A percentile compares a stretch with the other conserved stretches of the same genome.
These are phyloP conservation scores for Gilbertella persicaria DNA, from an alignment of 371 early-diverging fungal species.

Conservation along the genomic window DNA sequence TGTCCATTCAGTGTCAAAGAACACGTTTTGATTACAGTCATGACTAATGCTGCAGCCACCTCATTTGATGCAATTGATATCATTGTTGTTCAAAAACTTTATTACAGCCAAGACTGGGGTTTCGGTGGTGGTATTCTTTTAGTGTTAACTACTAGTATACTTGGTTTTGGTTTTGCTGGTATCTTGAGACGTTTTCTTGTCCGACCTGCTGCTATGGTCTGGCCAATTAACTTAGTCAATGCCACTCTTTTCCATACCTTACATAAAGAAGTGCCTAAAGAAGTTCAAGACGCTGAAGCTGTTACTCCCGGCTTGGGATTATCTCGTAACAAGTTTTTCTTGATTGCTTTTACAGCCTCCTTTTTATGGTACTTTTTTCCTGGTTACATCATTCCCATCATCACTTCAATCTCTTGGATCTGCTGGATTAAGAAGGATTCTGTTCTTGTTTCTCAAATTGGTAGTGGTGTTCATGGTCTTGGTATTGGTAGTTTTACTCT, in stretches of 20 bases:
- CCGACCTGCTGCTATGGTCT: slow-evolving; percentile 79
- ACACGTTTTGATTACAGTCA: slow-evolving; percentile 65
- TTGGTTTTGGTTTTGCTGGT: slow-evolving; percentile 89
- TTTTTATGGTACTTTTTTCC: slow-evolving; percentile 57
- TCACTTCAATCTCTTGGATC: slow-evolving; percentile 52
- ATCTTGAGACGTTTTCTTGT: slow-evolving; percentile 76
- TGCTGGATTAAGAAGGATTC: slow-evolving; percentile 71
- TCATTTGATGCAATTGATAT: slow-evolving; percentile 74
- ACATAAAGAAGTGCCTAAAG: slow-evolving; percentile 53
- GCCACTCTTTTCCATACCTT: slow-evolving; percentile 77
- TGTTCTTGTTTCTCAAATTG: slow-evolving; percentile 56
- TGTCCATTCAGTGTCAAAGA: slow-evolving; percentile 81
- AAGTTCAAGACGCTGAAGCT: slow-evolving; percentile 35
- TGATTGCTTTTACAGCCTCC: slow-evolving; percentile 53
- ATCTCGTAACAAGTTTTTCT: slow-evolving; percentile 63
- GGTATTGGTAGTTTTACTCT: slow-evolving; percentile 63
- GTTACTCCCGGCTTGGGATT: slow-evolving; percentile 29
- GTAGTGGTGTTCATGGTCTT: slow-evolving; percentile 54
- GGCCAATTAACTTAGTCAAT: slow-evolving; percentile 78
- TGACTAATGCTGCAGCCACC: slow-evolving; percentile 65
- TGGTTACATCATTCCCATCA: slow-evolving; percentile 56
- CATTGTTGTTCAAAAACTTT: slow-evolving; percentile 67
- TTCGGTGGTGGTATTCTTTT: slow-evolving; percentile 64
- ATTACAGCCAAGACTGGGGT: slow-evolving; percentile 66
- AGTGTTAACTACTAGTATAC: slow-evolving; percentile 65